Evolutionary conservation across 768 basidiomycete species (phyloP).

Genomic region (Austroboletus eburneus): DNA sequence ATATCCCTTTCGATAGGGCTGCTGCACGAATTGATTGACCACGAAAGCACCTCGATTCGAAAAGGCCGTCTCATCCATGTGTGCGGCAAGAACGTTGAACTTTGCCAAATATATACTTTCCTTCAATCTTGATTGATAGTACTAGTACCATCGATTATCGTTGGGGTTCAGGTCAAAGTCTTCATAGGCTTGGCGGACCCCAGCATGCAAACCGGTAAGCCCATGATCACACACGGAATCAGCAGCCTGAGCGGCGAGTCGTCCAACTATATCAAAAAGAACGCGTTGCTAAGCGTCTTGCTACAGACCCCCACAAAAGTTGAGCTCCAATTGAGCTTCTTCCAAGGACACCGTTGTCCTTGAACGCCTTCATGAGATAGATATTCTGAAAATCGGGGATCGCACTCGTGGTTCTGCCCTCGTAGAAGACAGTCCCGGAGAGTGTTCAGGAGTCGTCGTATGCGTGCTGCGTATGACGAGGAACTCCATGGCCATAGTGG

Average conservation of each 20-base stretch:
- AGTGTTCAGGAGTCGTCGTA: conserved; percentile 6
- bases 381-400: conserved; percentile 9
- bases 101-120: conserved; percentile 18
- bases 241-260: conserved; percentile 17
- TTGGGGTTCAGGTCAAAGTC: conserved; percentile 15
- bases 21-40: conserved; percentile 19
- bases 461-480: conserved; percentile 15
- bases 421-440: conserved; percentile 13
- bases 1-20: conserved; percentile 10
- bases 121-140: conserved; percentile 19
- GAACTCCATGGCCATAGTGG: conserved; percentile 7
- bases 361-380: conserved; percentile 18
- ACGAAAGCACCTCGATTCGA: conserved; percentile 11
- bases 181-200: conserved; percentile 12
- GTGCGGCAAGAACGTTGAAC: conserved; percentile 14
- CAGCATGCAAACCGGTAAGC: conserved; percentile 15
- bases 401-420: conserved; percentile 3
- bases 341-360: conserved; percentile 11
- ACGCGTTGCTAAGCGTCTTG: conserved; percentile 18
- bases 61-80: conserved; percentile 16
- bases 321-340: conserved; percentile 16
- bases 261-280: conserved; percentile 19
- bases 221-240: conserved; percentile 25
- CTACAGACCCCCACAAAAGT: conserved; percentile 22
- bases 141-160: conserved; percentile 5